Evolutionary conservation across 208 protist genomes (phyloP).

Genomic region (Acanthamoeba royreba): DNA sequence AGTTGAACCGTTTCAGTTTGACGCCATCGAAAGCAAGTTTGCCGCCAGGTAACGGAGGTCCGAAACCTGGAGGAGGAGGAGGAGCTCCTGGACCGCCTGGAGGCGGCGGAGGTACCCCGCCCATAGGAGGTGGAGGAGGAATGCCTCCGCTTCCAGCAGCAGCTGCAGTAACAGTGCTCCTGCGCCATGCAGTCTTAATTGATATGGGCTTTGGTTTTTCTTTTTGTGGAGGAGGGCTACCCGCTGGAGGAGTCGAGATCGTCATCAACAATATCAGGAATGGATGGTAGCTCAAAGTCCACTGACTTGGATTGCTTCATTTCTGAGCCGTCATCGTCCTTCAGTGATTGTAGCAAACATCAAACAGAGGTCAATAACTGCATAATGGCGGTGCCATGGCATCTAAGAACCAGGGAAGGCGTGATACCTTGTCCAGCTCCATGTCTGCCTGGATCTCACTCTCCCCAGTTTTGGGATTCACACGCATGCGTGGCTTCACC

Average conservation of each 20-base stretch:
- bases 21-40: background rate
- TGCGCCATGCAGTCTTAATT: background rate
- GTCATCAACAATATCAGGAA: background rate
- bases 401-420: no score
- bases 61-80: background rate
- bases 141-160: background rate
- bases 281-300: conserved; percentile 9
- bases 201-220: background rate
- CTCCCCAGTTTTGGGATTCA: background rate
- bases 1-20: conserved; percentile 33
- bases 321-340: background rate
- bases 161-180: background rate
- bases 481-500: background rate
- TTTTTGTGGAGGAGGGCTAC: no score
- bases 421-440: no score
- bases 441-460: background rate
- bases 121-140: background rate
- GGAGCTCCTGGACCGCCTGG: background rate
- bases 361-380: no score
- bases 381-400: no score
- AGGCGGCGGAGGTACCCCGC: background rate
- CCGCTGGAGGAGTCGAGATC: background rate
- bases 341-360: no score
- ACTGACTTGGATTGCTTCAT: background rate
- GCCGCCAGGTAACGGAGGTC: background rate